Evolutionary conservation across 78 protist species (phyloP), one percentile per base, ranked within the genome.

Genomic region (Speleostelium caveatum): DNA sequence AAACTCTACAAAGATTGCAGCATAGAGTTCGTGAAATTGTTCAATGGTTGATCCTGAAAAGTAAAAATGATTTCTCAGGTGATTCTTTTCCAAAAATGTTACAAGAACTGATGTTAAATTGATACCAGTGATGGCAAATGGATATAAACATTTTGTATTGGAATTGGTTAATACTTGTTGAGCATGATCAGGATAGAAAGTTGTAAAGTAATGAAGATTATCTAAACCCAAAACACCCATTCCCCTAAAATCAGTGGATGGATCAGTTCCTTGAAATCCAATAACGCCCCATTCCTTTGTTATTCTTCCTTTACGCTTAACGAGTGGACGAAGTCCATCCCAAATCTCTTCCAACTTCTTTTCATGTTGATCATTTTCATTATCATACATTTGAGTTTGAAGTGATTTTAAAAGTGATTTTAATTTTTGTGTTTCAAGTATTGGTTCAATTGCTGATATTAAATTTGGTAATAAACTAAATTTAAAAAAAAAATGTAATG

Each of bases 241-340:
- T 1, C 94, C 87, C 26, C 94, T 41, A 36, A 88, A 88, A 67
- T 88, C 94, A 39, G 94, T 88, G 2, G 94, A 56, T 24, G 94
- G 94, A 41, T 88, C 94, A 41, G 65, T 88, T 28, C 94, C 94
- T 63, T 88, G 94, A 36, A 88, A 88, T 17, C 94, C 94, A n/a
- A 86, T 49, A 1, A 51, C 65, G 7, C 86, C 86, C 93, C 93
- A 86, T 55, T 86, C 87, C 6, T 41, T 56, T 24, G 77, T 67
- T 0, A 41, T 0, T 68, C 89, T 80, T 19, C 60, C 75, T 0
- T 61, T 24, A 67, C 89, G 49, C 56, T 77, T 80, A 24, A 55
- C 21, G 39, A 39, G 32, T 56, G 89, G 89, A n/a, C 12, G 21
- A 2, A 80, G 26, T 7, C 68, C 26, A 21, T 51, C 35, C 89